Percentiles rank a stretch among this genome's conserved stretches.
Conservation (phyloP, 148 eudicot genomes). For the Suaeda aralocaspica region DNA sequence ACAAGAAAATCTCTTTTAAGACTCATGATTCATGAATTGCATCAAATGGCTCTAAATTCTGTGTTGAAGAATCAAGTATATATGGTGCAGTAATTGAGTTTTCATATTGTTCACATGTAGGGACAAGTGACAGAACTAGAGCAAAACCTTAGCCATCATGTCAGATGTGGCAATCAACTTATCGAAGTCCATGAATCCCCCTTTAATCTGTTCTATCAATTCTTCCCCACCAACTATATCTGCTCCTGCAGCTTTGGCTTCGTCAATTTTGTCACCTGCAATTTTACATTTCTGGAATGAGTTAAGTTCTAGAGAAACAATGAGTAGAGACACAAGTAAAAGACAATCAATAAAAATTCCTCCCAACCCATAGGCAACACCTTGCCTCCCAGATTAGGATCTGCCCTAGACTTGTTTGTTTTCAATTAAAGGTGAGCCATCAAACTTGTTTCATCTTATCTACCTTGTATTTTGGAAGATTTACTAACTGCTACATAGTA, state of each 20-base stretch:
- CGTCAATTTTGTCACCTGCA: conserved; percentile 88
- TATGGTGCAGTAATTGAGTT: background rate
- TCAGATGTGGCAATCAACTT: conserved; percentile 93
- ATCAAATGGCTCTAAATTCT: background rate
- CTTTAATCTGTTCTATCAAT: conserved; percentile 81
- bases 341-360: background rate
- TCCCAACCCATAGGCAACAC: background rate
- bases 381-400: background rate
- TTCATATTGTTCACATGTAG: background rate
- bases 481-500: background rate
- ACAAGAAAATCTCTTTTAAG: background rate
- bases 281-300: conserved; percentile 9
- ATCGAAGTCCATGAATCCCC: conserved; percentile 95
- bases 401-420: background rate
- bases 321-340: background rate
- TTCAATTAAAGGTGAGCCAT: background rate
- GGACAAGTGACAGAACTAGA: conserved; percentile 1
- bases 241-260: conserved; percentile 95
- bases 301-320: background rate
- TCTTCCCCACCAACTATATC: conserved; percentile 96
- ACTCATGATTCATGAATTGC: background rate
- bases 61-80: background rate
- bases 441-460: background rate
- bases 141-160: conserved; percentile 95
- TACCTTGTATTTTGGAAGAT: background rate